phyloP scores from a whole-genome alignment of 176 grass and related monocot species.

The Pontederia paniculata region DNA sequence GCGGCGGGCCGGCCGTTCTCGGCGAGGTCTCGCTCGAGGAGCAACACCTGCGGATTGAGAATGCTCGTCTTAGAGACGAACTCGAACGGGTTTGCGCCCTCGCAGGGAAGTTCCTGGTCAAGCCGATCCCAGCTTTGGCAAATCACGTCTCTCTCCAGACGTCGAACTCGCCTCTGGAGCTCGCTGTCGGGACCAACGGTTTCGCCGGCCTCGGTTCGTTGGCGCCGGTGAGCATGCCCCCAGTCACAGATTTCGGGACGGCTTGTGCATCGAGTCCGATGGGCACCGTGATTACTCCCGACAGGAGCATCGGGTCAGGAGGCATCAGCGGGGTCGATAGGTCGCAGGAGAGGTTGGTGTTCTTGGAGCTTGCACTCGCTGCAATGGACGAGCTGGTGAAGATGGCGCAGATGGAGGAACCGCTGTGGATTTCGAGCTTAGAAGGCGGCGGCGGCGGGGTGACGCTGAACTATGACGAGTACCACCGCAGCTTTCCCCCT shows the following conservation, averaged over 20 bases:
- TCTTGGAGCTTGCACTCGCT: constrained; percentile 51
- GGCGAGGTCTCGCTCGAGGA: constrained; percentile 46
- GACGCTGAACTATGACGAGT: constrained; percentile 49
- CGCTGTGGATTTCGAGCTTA: constrained; percentile 43
- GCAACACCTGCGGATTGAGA: constrained; percentile 62
- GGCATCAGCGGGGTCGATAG: constrained; percentile 21
- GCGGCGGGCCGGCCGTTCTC: constrained; percentile 33
- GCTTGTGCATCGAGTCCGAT: constrained; percentile 21
- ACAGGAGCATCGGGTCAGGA: constrained; percentile 12
- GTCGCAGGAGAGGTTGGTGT: constrained; percentile 35
- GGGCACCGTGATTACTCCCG: constrained; percentile 36
- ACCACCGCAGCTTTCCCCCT: constrained; percentile 34
- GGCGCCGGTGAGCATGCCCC: constrained; percentile 13
- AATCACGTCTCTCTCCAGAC: constrained; percentile 3
- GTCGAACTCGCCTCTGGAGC: constrained; percentile 37
- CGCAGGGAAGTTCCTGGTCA: constrained; percentile 48
- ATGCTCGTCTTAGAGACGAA: constrained; percentile 64
- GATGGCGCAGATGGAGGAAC: constrained; percentile 79
- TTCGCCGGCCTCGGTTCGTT: constrained; percentile 10
- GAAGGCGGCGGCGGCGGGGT: constrained; percentile 18
- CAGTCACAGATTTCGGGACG: constrained; percentile 29
- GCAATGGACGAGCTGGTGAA: constrained; percentile 79
- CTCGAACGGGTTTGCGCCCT: constrained; percentile 55
- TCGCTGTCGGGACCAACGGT: constrained; percentile 33
- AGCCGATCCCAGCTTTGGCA: constrained; percentile 25